Evolutionary conservation across 768 basidiomycete genomes (phyloP).

Genomic region (Clitopilus passeckerianus): DNA sequence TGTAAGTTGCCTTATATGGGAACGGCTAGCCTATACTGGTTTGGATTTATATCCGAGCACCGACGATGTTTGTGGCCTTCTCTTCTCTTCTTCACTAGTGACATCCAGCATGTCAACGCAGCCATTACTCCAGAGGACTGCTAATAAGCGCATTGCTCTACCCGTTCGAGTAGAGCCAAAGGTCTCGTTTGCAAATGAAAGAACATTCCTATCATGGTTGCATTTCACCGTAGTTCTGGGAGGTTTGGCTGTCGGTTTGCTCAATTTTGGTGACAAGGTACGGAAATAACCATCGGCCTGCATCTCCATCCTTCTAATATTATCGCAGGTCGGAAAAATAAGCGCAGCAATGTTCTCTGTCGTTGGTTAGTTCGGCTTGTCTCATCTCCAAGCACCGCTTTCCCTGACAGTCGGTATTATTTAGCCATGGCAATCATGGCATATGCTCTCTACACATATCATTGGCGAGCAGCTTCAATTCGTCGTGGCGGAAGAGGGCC

Average conservation of each 20-base stretch:
- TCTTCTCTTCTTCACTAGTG: slow-evolving; percentile 5
- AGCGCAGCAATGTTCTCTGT: slow-evolving; percentile 95
- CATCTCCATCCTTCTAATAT: background rate
- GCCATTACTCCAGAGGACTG: slow-evolving; percentile 93
- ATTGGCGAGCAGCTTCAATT: slow-evolving; percentile 94
- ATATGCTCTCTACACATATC: slow-evolving; percentile 93
- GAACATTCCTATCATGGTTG: slow-evolving; percentile 97
- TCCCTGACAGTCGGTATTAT: background rate
- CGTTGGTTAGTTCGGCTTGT: slow-evolving; percentile 52
- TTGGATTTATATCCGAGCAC: slow-evolving; percentile 1
- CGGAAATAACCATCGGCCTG: slow-evolving; percentile 7
- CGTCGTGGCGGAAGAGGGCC: slow-evolving; percentile 88
- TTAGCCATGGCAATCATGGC: slow-evolving; percentile 95
- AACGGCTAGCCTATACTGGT: background rate
- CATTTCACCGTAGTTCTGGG: slow-evolving; percentile 98
- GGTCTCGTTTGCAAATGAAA: slow-evolving; percentile 92
- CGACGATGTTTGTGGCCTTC: background rate
- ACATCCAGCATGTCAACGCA: slow-evolving; percentile 82
- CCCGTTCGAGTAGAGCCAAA: slow-evolving; percentile 94
- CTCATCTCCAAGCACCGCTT: slow-evolving; percentile 8
- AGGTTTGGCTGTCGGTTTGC: slow-evolving; percentile 89
- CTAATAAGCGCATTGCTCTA: slow-evolving; percentile 92
- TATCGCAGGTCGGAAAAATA: slow-evolving; percentile 79
- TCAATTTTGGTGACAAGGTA: slow-evolving; percentile 98
- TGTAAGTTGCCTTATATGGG: background rate